Evolutionary conservation across 768 basidiomycete species (phyloP).

Genomic region (Rhodotorula babjevae): DNA sequence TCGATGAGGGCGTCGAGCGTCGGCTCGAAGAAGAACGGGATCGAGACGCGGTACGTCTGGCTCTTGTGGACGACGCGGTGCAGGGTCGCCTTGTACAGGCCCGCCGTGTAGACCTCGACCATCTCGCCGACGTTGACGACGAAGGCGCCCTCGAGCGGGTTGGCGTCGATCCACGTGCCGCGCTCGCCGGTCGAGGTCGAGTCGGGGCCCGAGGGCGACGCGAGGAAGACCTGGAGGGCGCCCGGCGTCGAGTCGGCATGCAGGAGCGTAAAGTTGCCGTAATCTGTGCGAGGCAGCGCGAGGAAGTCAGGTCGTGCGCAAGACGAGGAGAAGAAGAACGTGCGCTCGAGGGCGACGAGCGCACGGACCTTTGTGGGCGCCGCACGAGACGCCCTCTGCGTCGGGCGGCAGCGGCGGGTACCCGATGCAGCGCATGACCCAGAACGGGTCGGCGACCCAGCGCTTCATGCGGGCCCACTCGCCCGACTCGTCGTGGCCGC

Average conservation of each 20-base stretch:
- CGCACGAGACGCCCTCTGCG: slow-evolving; percentile 79
- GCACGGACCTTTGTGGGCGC: slow-evolving; percentile 69
- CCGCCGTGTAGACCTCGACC: slow-evolving; percentile 82
- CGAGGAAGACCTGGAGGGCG: slow-evolving; percentile 71
- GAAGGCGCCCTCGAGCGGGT: slow-evolving; percentile 74
- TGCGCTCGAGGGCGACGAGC: no score
- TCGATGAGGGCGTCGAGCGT: slow-evolving; percentile 68
- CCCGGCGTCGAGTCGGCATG: slow-evolving; percentile 67
- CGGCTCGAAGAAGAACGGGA: slow-evolving; percentile 93
- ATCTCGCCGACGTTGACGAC: slow-evolving; percentile 90
- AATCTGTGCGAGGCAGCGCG: slow-evolving; percentile 53
- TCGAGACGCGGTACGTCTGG: slow-evolving; percentile 71
- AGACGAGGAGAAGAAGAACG: not conserved
- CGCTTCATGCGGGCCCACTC: slow-evolving; percentile 53
- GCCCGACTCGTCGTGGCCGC: not conserved
- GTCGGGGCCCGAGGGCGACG: slow-evolving; percentile 1
- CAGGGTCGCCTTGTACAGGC: slow-evolving; percentile 79
- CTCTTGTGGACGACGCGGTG: slow-evolving; percentile 78
- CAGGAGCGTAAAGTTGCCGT: slow-evolving; percentile 87
- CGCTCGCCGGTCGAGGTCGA: not conserved
- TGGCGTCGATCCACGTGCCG: slow-evolving; percentile 69
- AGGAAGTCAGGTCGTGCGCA: no score
- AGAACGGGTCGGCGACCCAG: slow-evolving; percentile 78
- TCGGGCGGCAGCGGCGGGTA: slow-evolving; percentile 79
- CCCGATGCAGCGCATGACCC: slow-evolving; percentile 61